phyloP scores from a whole-genome alignment of 1,284 basidiomycete species.

The Psilocybe mexicana region DNA sequence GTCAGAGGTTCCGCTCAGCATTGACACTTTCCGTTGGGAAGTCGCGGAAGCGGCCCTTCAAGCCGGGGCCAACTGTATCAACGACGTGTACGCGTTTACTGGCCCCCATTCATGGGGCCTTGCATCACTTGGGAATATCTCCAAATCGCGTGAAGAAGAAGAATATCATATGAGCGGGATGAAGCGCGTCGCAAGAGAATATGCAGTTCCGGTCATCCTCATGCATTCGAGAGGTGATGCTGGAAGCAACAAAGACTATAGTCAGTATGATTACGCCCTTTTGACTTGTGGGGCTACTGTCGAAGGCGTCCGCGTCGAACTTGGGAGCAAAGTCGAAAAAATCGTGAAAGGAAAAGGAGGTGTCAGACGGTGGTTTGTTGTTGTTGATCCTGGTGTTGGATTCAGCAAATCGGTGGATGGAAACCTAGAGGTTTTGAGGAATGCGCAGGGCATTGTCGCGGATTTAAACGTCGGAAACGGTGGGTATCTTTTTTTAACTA shows the following conservation, averaged over 20 bases:
- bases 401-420: conserved; percentile 88
- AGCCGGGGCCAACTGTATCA: conserved; percentile 69
- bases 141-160: conserved; percentile 24
- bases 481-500: not conserved
- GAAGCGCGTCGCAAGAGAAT: conserved; percentile 64
- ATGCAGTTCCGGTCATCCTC: conserved; percentile 74
- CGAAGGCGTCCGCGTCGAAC: conserved; percentile 72
- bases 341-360: conserved; percentile 78
- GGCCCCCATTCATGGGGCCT: conserved; percentile 58
- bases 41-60: conserved; percentile 40
- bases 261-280: conserved; percentile 42
- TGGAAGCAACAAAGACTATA: conserved; percentile 71
- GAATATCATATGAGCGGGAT: conserved; percentile 52
- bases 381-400: conserved; percentile 93
- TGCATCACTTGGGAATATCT: conserved; percentile 13
- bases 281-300: conserved; percentile 50
- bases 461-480: conserved; percentile 31
- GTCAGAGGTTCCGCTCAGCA: conserved; percentile 64
- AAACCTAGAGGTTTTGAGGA: conserved; percentile 72
- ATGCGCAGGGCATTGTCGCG: conserved; percentile 50
- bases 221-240: conserved; percentile 95
- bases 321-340: conserved; percentile 66
- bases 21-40: conserved; percentile 90
- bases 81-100: conserved; percentile 87
- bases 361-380: conserved; percentile 86